Evolutionary conservation across 768 basidiomycete species (phyloP), one percentile per base, ranked within the genome.

Genomic region (Boletellus ananiceps): DNA sequence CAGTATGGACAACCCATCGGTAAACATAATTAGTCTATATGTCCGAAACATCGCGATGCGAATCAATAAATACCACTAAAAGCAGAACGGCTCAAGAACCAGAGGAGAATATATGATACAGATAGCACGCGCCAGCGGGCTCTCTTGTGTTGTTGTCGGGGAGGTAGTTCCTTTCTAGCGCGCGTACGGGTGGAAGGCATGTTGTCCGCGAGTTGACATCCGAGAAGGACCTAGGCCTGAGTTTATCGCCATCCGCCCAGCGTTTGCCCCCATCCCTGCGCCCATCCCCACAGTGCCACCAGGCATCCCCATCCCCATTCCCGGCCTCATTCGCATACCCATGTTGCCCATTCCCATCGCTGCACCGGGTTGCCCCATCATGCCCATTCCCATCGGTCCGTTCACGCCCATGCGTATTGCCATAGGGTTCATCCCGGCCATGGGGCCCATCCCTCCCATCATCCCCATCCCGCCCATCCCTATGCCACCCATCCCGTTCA

Each of bases 111-210:
- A 68, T 66, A 66, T 62, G 51, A 37, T 62, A 66, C 65, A 66
- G 47, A 63, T 49, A 53, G 38, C 50, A 37, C 23, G 23, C 23
- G 25, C 4, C n/a, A 19, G 19, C 18, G 15, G n/a, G 7, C n/a
- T 29, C 16, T 31, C 31, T 18, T 12, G 11, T 14, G 23, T 23
- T 19, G 36, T 31, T 18, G 32, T 23, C 27, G n/a, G 27, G 37
- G 25, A 11, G 14, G 18, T 12, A 29, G 21, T 18, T 3, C 12
- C 21, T 29, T 37, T 47, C 65, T 69, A 82, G 58, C 82, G 74
- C 46, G 81, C 73, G 61, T 84, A 84, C n/a, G 82, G 82, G 65
- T 84, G 82, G 66, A 81, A 84, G 50, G 71, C 73, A 55, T 81
- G 78, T 53, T 81, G 80, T 49, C 81, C 82, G 18, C 80, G 73